phyloP scores from a whole-genome alignment of 2,329 filamentous ascomycete species.

The Cryphonectria carpinicola region DNA sequence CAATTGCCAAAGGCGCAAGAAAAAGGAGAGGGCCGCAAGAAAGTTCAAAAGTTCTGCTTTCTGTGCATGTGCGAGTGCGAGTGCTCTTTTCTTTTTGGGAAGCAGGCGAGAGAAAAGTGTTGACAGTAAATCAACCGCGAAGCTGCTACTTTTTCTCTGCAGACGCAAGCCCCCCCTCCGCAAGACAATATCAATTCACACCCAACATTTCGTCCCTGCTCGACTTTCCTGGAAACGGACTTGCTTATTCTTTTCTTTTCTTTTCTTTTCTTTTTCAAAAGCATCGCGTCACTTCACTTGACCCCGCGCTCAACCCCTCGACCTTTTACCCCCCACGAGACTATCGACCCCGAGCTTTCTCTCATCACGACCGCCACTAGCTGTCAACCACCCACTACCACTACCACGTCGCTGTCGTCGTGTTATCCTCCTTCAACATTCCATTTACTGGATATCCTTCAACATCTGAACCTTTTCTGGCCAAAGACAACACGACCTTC shows the following conservation, averaged over 20 bases:
- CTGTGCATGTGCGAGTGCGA: neutral
- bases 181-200: neutral
- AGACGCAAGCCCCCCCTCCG: neutral
- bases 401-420: neutral
- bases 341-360: neutral
- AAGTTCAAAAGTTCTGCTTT: neutral
- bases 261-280: neutral
- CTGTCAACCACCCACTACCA: neutral
- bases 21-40: neutral
- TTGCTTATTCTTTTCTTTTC: neutral
- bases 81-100: neutral
- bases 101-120: neutral
- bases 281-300: neutral
- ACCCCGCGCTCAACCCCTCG: neutral
- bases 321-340: neutral
- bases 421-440: neutral
- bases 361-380: neutral
- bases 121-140: neutral
- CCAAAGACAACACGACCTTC: neutral
- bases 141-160: neutral
- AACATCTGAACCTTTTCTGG: neutral
- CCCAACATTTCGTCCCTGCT: neutral
- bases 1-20: neutral
- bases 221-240: neutral
- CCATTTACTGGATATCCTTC: neutral